Percentiles rank a stretch among this genome's conserved stretches.
Evolutionary conservation across 257 asterid species (phyloP).

Genomic region (Eustoma russellianum): DNA sequence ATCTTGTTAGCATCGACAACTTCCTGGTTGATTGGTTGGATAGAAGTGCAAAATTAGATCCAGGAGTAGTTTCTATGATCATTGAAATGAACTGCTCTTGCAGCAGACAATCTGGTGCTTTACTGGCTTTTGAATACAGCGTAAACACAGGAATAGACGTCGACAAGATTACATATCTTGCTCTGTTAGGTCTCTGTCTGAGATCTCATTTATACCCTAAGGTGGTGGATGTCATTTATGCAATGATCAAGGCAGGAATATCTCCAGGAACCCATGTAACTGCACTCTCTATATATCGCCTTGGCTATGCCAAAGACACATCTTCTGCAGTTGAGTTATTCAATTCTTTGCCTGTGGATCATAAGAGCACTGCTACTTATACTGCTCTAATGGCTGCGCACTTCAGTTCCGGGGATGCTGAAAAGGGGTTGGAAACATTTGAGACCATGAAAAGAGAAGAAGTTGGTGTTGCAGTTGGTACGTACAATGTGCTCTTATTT

Average conservation of each 20-base stretch:
- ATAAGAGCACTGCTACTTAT: slow-evolving; percentile 57
- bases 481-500: slow-evolving; percentile 42
- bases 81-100: slow-evolving; percentile 40
- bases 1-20: slow-evolving; percentile 54
- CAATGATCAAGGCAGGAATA: slow-evolving; percentile 42
- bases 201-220: slow-evolving; percentile 44
- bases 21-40: slow-evolving; percentile 40
- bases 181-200: slow-evolving; percentile 50
- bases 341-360: slow-evolving; percentile 42
- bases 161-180: slow-evolving; percentile 47
- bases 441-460: slow-evolving; percentile 45
- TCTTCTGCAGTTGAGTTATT: slow-evolving; percentile 52
- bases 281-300: slow-evolving; percentile 53
- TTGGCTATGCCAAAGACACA: slow-evolving; percentile 48
- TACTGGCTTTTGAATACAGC: slow-evolving; percentile 49
- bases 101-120: slow-evolving; percentile 44
- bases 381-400: slow-evolving; percentile 61
- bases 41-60: slow-evolving; percentile 31
- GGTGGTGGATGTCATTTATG: slow-evolving; percentile 48
- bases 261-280: slow-evolving; percentile 60
- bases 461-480: slow-evolving; percentile 39
- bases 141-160: slow-evolving; percentile 36
- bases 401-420: slow-evolving; percentile 46
- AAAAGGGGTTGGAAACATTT: slow-evolving; percentile 50
- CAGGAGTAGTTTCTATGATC: slow-evolving; percentile 39